Evolutionary conservation across 2,329 filamentous ascomycete genomes (phyloP).

Genomic region (Stemphylium beticola): DNA sequence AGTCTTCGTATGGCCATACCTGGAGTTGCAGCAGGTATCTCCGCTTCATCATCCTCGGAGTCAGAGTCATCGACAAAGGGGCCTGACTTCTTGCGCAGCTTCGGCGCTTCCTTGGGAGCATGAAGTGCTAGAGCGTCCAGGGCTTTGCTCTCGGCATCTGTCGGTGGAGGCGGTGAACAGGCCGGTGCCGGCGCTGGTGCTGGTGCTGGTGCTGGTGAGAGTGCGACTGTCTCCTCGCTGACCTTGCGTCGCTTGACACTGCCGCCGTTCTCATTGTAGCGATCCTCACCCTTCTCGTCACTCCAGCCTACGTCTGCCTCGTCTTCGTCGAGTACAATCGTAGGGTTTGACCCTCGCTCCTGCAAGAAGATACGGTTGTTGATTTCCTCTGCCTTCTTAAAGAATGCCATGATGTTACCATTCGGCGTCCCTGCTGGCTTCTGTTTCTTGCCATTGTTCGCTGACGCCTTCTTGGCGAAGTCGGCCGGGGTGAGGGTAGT

Average conservation of each 20-base stretch:
- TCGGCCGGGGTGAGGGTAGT: conserved; percentile 42
- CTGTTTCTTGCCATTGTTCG: conserved; percentile 45
- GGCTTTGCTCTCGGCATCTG: conserved; percentile 13
- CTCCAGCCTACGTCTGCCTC: conserved; percentile 42
- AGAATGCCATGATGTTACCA: conserved; percentile 61
- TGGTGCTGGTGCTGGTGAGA: conserved; percentile 45
- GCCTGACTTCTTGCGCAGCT: conserved; percentile 52
- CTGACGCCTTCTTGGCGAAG: conserved; percentile 42
- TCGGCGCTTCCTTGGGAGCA: conserved; percentile 12
- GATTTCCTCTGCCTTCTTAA: conserved; percentile 58
- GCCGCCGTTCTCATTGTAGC: conserved; percentile 53
- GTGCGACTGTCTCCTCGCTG: conserved; percentile 36
- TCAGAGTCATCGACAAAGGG: conserved; percentile 77
- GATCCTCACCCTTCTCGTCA: conserved; percentile 33
- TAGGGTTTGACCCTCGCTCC: conserved; percentile 33
- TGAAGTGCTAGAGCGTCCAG: conserved; percentile 10
- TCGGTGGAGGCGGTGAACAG: conserved; percentile 37
- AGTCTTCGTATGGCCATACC: conserved; percentile 28
- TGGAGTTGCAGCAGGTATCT: conserved; percentile 19
- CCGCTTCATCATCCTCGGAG: conserved; percentile 55
- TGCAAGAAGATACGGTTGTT: conserved; percentile 47
- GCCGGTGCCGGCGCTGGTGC: no score
- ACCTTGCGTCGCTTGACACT: conserved; percentile 53
- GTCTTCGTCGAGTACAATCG: conserved; percentile 26
- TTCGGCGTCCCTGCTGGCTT: conserved; percentile 52